Percentiles rank a stretch among this genome's conserved stretches.
These are phyloP conservation scores for Solanum tarapatanum DNA, from an alignment of 257 asterid genomes.

Conservation along the genomic window DNA sequence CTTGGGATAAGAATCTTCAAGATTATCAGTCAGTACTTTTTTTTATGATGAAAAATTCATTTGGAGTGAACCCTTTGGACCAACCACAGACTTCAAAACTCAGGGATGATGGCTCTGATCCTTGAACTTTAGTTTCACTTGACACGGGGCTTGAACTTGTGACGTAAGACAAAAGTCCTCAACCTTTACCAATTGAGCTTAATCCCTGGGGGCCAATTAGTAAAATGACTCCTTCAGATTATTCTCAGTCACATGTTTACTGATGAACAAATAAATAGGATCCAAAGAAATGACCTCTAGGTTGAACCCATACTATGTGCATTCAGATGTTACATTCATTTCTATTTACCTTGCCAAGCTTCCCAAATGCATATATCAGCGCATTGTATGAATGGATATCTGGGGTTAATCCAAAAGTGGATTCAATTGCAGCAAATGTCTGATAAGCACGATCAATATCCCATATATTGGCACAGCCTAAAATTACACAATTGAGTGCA, in stretches of 20 bases:
- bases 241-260: neutral
- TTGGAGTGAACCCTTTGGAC: neutral
- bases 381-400: conserved; percentile 82
- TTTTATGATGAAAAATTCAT: neutral
- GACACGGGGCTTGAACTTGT: neutral
- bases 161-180: neutral
- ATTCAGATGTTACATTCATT: neutral
- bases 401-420: conserved; percentile 63
- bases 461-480: conserved; percentile 96
- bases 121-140: neutral
- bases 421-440: conserved; percentile 62
- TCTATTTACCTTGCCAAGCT: conserved; percentile 53
- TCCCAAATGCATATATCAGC: conserved; percentile 72
- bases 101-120: neutral
- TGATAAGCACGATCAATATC: conserved; percentile 95
- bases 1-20: neutral
- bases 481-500: conserved; percentile 76
- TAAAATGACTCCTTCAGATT: neutral
- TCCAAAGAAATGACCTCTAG: neutral
- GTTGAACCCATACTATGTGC: neutral
- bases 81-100: neutral
- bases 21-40: neutral
- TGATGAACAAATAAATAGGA: neutral
- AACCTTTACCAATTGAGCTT: neutral
- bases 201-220: neutral